Base-by-base conservation (phyloP, 805 yeast genomes). In the Pichia deserticola region DNA sequence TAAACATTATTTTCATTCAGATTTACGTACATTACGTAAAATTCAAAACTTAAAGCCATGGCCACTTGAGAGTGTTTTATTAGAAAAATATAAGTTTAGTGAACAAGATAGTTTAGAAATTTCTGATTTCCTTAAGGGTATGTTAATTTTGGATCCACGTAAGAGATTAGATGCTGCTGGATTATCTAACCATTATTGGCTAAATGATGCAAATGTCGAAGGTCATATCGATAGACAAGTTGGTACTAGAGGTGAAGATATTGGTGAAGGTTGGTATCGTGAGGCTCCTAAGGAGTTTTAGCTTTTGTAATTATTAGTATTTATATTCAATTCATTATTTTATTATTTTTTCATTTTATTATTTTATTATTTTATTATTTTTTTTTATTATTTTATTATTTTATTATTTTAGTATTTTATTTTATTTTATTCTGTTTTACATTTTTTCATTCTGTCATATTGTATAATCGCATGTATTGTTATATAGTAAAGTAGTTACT, bases 141-240 rank as follows among this genome's bases (percentile, higher is more conserved):
- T 93, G 96, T 72, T 93, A 42, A 64, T 74, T 25, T 66, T 88
- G 25, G 87, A 84, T 63, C 98, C 99, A 1, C 82, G 78, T 51
- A 65, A 69, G 48, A 75, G 99, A 56, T 92, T 92, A 12, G 99
- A 93, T 69, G 98, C 98, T 1, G 99, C 98, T 20, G 97, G 97
- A 4, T 77, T 89, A 81, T 80, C 87, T 3, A 85, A 88, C 60
- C 96, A 89, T 64, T 82, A 84, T 11, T 89, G 97, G 97, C 63
- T 79, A 44, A 74, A 76, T 55, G 95, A 87, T 61, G 89, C 92
- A 0, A 65, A 78, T 35, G 95, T 95, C 0, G 73, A 85, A 63
- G 93, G 86, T 51, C 74, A 81, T 57, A 78, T 86, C 12, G 97
- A 87, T 60, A 74, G 97, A 57, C 82, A 82, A 33, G 76, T 83